These are phyloP conservation scores for Byssochlamys sp. DNA, from an alignment of 2,329 filamentous ascomycete genomes.

Conservation along the genomic window DNA sequence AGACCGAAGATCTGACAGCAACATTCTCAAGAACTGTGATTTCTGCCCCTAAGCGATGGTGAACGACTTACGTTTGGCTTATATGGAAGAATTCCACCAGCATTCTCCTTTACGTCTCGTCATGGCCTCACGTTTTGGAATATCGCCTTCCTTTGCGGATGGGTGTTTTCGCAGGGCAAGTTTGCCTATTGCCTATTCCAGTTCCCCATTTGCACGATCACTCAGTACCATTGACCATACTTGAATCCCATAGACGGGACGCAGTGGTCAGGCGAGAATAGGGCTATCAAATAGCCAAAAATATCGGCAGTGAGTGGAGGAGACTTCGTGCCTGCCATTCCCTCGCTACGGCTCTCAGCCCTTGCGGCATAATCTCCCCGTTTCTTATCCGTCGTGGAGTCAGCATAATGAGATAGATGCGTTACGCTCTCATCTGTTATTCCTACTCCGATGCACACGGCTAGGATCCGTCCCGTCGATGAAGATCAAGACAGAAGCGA, in stretches of 20 bases:
- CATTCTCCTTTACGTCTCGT: neutral
- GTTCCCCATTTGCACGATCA: neutral
- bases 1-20: conserved; percentile 40
- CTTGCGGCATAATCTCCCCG: neutral
- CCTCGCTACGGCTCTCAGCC: neutral
- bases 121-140: neutral
- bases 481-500: no score
- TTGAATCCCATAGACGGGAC: neutral
- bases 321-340: neutral
- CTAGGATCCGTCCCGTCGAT: no score
- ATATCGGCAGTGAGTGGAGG: neutral
- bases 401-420: neutral
- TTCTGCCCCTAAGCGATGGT: conserved; percentile 41
- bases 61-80: conserved; percentile 1
- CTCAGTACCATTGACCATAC: neutral
- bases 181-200: no score
- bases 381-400: neutral
- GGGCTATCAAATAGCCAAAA: neutral
- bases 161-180: no score
- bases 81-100: no score
- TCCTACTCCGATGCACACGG: neutral
- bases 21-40: conserved; percentile 42
- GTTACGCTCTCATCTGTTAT: neutral
- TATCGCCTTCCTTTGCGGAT: no score
- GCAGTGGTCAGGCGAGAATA: neutral